Evolutionary conservation across 2,329 filamentous ascomycete genomes (phyloP), one percentile per base, ranked within the genome.

Genomic region (Epichloe sibirici): DNA sequence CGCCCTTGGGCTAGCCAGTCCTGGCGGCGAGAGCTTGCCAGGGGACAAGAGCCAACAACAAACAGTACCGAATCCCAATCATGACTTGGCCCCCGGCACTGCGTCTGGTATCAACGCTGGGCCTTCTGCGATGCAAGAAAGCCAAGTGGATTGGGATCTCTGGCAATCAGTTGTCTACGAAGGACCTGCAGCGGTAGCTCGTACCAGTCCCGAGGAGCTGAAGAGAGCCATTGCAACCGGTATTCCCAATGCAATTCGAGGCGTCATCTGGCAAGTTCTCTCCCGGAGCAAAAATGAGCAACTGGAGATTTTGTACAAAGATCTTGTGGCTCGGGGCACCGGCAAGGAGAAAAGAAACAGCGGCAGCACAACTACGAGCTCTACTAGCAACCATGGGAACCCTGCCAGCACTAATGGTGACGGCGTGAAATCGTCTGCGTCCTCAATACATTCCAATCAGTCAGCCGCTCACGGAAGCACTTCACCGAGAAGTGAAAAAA

Each of bases 221-320:
- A 95, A 91, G 64, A 82, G 79, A 58, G 90, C 93, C 23, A 96
- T 98, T 60, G 88, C 91, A 48, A 87, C 85, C 40, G 93, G 93
- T 35, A 98, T 98, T 53, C 93, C 93, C 1, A 90, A 85, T 59
- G 91, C 90, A 3, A 95, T 98, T 56, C 84, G 93, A 54, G 94
- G 93, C n/a, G 93, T 98, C 2, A 90, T 98, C 49, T 98, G 93
- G 93, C 93, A 98, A 69, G 91, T 97, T 7, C 73, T 98, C 56
- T 90, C 93, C 3, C 89, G 95, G 64, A 96, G 90, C 71, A 95
- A 95, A 69, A 95, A 89, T 60, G 86, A 91, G 55, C 89, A 94
- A 45, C 73, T 98, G 17, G 93, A 98, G 68, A 71, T 76, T 15
- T 79, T 90, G n/a, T 98, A 97, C 70, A 81, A 78, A 57, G 90